Evolutionary conservation across 1,284 basidiomycete genomes (phyloP).

Genomic region (Amylostereum chailletii): DNA sequence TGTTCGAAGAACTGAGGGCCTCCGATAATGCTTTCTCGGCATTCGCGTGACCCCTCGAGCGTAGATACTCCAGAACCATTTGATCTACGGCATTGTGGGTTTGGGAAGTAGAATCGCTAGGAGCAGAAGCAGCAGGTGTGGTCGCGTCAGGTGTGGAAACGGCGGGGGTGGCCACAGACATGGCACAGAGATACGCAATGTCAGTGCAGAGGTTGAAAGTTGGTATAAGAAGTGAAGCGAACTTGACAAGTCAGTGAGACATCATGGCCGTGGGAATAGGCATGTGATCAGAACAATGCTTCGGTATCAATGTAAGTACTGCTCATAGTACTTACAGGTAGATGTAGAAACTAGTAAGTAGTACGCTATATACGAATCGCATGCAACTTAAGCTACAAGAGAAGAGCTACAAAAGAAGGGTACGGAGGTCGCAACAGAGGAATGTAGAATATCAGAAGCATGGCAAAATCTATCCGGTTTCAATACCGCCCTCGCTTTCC

Average conservation of each 20-base stretch:
- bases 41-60: constrained; percentile 69
- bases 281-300: no score
- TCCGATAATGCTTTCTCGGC: constrained; percentile 72
- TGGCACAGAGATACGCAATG: constrained; percentile 9
- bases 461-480: not conserved
- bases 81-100: constrained; percentile 40
- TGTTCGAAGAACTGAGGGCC: constrained; percentile 49
- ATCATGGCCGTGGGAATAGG: no score
- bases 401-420: no score
- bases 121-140: constrained; percentile 15
- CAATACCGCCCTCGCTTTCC: constrained; percentile 8
- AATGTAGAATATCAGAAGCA: not conserved
- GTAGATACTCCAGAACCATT: constrained; percentile 79
- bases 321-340: no score
- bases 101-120: constrained; percentile 23
- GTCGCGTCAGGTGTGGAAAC: constrained; percentile 24
- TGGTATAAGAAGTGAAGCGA: not conserved
- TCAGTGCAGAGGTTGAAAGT: not conserved
- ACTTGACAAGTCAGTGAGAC: no score
- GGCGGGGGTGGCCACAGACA: constrained; percentile 39
- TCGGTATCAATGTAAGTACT: no score
- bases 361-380: no score
- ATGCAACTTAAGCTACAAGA: no score
- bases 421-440: no score
- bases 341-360: no score